Conservation (phyloP, 306 rosid species). For the Pueraria montana region DNA sequence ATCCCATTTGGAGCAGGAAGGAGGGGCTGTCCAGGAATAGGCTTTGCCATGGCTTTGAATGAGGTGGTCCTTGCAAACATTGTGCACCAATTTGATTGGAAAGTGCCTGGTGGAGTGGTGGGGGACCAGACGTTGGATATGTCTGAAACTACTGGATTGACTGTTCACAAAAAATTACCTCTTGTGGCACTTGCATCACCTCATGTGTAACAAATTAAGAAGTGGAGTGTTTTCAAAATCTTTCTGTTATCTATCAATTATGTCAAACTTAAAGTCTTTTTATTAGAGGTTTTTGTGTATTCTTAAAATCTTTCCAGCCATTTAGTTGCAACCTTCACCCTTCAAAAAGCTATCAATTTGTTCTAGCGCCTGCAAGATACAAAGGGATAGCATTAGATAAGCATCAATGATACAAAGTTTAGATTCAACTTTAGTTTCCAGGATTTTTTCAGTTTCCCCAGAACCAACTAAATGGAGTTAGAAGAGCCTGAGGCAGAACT, state of each 20-base stretch:
- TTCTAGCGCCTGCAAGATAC: too few species aligned
- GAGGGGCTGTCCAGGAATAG: neutral
- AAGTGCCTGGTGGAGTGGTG: neutral
- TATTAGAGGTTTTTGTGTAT: too few species aligned
- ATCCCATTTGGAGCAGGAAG: neutral
- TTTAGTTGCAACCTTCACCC: too few species aligned
- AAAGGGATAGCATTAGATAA: too few species aligned
- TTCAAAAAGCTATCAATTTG: too few species aligned
- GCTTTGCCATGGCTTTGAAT: neutral
- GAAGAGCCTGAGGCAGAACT: slow-evolving; percentile 32
- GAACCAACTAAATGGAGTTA: slow-evolving; percentile 3
- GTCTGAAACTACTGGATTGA: slow-evolving; percentile 7
- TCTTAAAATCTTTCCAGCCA: too few species aligned
- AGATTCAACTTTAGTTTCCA: slow-evolving; percentile 13
- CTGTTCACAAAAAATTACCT: slow-evolving; percentile 17
- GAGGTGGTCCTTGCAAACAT: slow-evolving; percentile 32
- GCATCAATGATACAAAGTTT: neutral
- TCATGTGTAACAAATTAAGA: neutral
- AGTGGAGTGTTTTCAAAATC: slow-evolving; percentile 12
- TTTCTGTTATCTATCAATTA: neutral
- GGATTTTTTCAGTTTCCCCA: neutral
- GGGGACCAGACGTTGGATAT: neutral
- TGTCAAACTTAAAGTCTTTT: neutral
- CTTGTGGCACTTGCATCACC: slow-evolving; percentile 17
- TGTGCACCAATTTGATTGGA: slow-evolving; percentile 31